Evolutionary conservation across 306 rosid species (phyloP).

Genomic region (Cicer pinnatifidum): DNA sequence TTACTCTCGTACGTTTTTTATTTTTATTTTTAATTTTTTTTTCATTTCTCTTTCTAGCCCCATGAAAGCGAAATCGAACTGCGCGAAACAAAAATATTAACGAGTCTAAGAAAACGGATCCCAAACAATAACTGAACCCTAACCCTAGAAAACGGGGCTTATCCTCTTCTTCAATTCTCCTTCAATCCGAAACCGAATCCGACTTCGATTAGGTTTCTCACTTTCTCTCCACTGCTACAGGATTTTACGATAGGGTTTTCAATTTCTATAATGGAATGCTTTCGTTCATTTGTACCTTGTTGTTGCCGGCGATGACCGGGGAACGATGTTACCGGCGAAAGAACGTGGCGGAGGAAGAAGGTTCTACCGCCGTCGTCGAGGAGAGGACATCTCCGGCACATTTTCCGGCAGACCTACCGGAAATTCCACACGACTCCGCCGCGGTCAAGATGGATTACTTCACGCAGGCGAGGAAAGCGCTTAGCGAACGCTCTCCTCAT

Average conservation of each 20-base stretch:
- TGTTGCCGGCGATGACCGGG: slow-evolving; percentile 81
- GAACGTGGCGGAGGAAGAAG: slow-evolving; percentile 60
- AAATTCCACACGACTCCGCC: slow-evolving; percentile 30
- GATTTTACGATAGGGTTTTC: slow-evolving; percentile 51
- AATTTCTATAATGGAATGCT: slow-evolving; percentile 69
- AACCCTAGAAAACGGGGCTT: slow-evolving; percentile 69
- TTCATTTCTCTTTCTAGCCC: slow-evolving; percentile 31
- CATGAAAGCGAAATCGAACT: slow-evolving; percentile 67
- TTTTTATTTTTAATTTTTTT: background rate
- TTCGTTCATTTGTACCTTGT: slow-evolving; percentile 44
- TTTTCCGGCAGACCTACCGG: slow-evolving; percentile 54
- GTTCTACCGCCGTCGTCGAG: slow-evolving; percentile 57
- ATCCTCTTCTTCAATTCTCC: slow-evolving; percentile 45
- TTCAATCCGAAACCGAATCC: slow-evolving; percentile 33
- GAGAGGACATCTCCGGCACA: slow-evolving; percentile 53
- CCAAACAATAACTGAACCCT: slow-evolving; percentile 73
- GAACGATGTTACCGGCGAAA: slow-evolving; percentile 71
- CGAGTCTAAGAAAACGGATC: slow-evolving; percentile 67
- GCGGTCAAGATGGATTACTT: slow-evolving; percentile 55
- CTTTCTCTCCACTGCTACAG: background rate
- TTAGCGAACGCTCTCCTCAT: slow-evolving; percentile 74
- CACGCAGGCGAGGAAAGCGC: slow-evolving; percentile 80
- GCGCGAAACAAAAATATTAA: slow-evolving; percentile 45
- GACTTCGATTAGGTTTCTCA: slow-evolving; percentile 47
- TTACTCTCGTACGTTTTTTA: background rate